Conservation (phyloP, 768 basidiomycete species). For the Suillus weaverae region DNA sequence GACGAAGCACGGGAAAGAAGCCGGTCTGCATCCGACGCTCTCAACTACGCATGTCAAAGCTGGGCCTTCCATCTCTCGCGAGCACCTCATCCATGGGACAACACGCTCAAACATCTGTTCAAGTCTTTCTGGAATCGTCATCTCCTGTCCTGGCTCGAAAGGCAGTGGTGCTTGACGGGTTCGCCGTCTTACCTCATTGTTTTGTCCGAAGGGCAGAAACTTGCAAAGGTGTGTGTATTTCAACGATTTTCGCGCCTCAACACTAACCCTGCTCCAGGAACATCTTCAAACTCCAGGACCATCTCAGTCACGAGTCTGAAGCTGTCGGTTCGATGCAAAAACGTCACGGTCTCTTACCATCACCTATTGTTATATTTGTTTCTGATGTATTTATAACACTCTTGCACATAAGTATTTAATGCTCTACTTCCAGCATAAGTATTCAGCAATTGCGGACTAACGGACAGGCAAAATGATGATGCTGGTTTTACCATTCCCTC, state of each 20-base stretch:
- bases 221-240: neutral
- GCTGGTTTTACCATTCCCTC: neutral
- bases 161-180: neutral
- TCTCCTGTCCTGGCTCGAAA: neutral
- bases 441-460: neutral
- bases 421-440: neutral
- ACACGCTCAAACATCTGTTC: neutral
- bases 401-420: neutral
- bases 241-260: neutral
- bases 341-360: neutral
- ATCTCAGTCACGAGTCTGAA: neutral
- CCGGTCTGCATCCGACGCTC: neutral
- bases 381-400: neutral
- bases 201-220: neutral
- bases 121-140: neutral
- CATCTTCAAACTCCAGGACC: neutral
- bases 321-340: neutral
- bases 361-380: neutral
- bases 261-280: neutral
- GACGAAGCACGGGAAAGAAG: neutral
- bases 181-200: neutral
- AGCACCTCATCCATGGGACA: neutral
- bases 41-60: neutral
- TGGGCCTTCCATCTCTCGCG: neutral
- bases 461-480: neutral